Evolutionary conservation across 768 basidiomycete genomes (phyloP), one percentile per base, ranked within the genome.

Genomic region (Termitomyces bulborhizus): DNA sequence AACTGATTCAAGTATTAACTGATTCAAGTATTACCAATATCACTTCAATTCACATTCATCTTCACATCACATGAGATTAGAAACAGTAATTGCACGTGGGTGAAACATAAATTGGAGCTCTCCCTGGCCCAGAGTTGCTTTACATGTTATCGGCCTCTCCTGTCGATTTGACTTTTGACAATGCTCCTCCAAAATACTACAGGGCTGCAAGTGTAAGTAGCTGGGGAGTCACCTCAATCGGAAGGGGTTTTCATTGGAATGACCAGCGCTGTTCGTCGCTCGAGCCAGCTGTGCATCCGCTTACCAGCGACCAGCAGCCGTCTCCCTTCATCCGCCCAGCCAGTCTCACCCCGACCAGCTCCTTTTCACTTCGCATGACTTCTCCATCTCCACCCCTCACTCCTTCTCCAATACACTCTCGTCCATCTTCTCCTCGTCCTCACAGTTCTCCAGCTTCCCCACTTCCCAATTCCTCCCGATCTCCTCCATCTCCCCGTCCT

Each of bases 211-310:
- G 85, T 56, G 83, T 86, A 51, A 82, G 84, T 32, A 90, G 88
- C 69, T 93, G 88, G 88, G 86, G 86, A 6, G 89, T 93, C 57
- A 92, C 90, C 18, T 89, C 82, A 37, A 85, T 92, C 46, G 90
- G 90, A 11, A 82, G 87, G 46, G 90, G 90, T 16, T 91, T 90
- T 65, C 76, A 88, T 68, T 91, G 90, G 87, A 77, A 76, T 53
- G 70, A 76, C 55, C 71, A 69, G 26, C 1, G 6, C 4, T 54
- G 62, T 32, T 9, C 31, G 31, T 8, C 31, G 31, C 31, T 32
- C 1, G 66, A 66, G 58, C 45, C 65, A 54, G 60, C 26, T 16
- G 31, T 11, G 21, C 21, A 21, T 21, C 21, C 21, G 21, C 21
- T 21, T 21, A 2, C 21, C 21, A 21, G 21, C 31, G 46, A 34